These are phyloP conservation scores for Discostella pseudostelligera DNA, from an alignment of 108 stramenopile genomes.

Conservation along the genomic window DNA sequence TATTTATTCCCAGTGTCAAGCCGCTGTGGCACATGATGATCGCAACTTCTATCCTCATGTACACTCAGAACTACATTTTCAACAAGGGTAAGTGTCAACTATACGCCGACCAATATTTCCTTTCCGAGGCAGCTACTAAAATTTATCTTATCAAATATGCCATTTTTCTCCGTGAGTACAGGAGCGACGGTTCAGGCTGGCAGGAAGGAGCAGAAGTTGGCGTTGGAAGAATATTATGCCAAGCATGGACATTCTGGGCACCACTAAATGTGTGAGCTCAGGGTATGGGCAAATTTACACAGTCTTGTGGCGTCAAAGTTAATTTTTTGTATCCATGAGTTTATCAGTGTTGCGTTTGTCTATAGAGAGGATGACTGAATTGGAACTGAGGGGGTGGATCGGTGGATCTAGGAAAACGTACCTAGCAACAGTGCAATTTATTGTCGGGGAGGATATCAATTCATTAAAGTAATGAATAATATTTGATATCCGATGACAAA, in stretches of 20 bases:
- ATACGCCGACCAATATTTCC: no score
- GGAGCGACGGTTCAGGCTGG: conserved; percentile 31
- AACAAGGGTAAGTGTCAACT: conserved; percentile 48
- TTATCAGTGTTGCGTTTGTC: not conserved
- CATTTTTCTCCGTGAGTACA: conserved; percentile 3
- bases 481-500: no score
- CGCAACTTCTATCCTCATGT: conserved; percentile 59
- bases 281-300: not conserved
- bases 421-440: no score
- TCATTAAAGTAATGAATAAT: no score
- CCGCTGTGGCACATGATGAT: conserved; percentile 70
- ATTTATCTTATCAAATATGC: no score
- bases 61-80: conserved; percentile 54
- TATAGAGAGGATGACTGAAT: no score
- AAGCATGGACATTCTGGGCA: conserved; percentile 45
- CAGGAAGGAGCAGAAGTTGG: conserved; percentile 42
- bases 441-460: no score
- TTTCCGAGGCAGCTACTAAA: no score
- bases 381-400: no score
- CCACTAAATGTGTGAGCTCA: conserved; percentile 28
- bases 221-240: conserved; percentile 43
- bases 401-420: no score
- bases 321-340: not conserved
- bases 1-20: conserved; percentile 30
- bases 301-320: not conserved